Base-by-base conservation (phyloP, 768 basidiomycete genomes). In the Candolleomyces eurysporus region DNA sequence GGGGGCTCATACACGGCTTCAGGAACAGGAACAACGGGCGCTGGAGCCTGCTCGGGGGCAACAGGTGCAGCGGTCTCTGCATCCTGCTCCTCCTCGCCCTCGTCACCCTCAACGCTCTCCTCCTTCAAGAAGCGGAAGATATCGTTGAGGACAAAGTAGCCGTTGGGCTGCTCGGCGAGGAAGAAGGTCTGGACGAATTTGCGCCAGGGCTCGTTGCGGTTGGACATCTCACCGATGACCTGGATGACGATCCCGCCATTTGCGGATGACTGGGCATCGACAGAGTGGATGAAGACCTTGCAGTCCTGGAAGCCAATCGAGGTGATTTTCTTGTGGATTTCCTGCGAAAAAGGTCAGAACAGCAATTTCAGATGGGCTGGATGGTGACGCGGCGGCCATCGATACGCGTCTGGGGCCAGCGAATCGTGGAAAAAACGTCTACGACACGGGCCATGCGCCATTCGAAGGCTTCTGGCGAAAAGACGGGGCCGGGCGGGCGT, bases 101-200 rank as follows among this genome's bases (percentile, higher is more conserved):
- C 91, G 59, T 92, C 94, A 31, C 82, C 82, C 65, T 94, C 94
- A 58, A 92, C 88, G 8, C 85, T 78, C 71, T 98, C 95, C 78
- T 98, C 97, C 80, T 97, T 98, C 65, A 99, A 82, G 84, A 97
- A 98, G 62, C 97, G 91, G 88, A 98, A 99, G 80, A 98, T 98
- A 79, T 99, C 97, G 77, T 99, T 99, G 77, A 99, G 88, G 65
- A 99, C 97, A 72, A 96, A 99, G 81, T 98, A 99, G 48, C 97
- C 97, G 67, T 96, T 97, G 14, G 94, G 94, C 77, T 99, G 97
- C 76, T 98, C 95, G 43, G 97, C 97, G 58, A 99, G 89, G 91
- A 99, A 98, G 80, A 99, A 98, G 7, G 96, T 98, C 79, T 99
- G 97, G 11, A 95, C 96, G 69, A 99, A 99, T 79, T 98, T 99